These are phyloP conservation scores for Penicillium dipodomyicola DNA, from an alignment of 495 filamentous ascomycete genomes.

Conservation along the genomic window DNA sequence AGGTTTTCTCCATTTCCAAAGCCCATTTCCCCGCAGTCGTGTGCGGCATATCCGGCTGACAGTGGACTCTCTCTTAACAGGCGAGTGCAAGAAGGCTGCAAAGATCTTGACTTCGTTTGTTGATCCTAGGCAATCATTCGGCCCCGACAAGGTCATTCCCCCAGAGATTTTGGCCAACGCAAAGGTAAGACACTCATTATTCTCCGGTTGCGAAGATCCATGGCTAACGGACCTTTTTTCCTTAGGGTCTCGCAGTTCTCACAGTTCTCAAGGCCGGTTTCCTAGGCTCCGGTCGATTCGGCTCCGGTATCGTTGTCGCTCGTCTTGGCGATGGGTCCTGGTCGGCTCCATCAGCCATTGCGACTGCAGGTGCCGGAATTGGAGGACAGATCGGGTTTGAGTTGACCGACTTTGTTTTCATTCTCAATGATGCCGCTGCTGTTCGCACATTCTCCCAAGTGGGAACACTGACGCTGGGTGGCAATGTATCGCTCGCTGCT, in stretches of 20 bases:
- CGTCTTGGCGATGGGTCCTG: conserved; percentile 87
- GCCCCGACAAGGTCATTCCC: conserved; percentile 96
- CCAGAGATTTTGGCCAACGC: conserved; percentile 85
- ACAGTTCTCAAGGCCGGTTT: conserved; percentile 97
- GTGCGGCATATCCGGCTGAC: conserved; percentile 30
- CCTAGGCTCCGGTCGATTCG: conserved; percentile 87
- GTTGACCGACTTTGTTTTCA: conserved; percentile 98
- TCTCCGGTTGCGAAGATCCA: conserved; percentile 9
- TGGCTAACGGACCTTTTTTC: conserved; percentile 14
- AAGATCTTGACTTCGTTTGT: conserved; percentile 95
- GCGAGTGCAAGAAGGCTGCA: conserved; percentile 85
- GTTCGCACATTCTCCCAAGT: conserved; percentile 94
- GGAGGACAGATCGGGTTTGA: conserved; percentile 98
- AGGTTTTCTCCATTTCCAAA: conserved; percentile 28
- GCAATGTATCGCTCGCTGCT: conserved; percentile 94
- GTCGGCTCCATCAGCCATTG: conserved; percentile 92
- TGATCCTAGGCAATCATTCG: conserved; percentile 90
- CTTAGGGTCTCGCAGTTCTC: conserved; percentile 86
- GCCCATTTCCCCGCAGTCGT: conserved; percentile 41
- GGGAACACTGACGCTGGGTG: conserved; percentile 86
- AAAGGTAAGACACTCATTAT: conserved; percentile 59
- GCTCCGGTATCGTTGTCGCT: conserved; percentile 90
- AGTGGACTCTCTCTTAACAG: conserved; percentile 36
- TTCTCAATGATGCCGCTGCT: conserved; percentile 87
- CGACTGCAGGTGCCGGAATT: conserved; percentile 86